Evolutionary conservation across 2,329 filamentous ascomycete genomes (phyloP), one percentile per base, ranked within the genome.

Genomic region (Amauroascus verrucosus): DNA sequence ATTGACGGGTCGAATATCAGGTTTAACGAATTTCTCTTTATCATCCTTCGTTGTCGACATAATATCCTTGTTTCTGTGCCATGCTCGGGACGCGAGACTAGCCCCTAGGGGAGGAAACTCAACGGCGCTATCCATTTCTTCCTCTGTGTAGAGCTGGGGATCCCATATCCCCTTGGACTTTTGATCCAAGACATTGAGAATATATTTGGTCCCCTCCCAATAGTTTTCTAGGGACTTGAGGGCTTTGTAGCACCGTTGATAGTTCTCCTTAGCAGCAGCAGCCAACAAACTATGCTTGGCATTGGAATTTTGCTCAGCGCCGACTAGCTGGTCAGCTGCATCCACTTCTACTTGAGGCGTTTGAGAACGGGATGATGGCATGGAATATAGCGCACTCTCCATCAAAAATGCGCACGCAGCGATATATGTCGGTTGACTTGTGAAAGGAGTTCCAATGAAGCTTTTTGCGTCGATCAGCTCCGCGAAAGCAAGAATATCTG

Each of bases 351-450:
- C 58, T 0, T 75, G 71, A 1, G 79, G 80, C 0, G 78, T 81
- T 1, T 71, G 65, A 33, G 82, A 80, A 51, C 81, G 76, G 0
- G 84, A 86, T 26, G 83, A 75, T 54, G 83, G 76, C 2, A 77
- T 81, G 0, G 84, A 84, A 20, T 84, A 83, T 57, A 84, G 79
- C 2, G 81, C 83, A 3, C 86, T 88, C 64, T 95, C 88, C 71
- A 88, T 88, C 14, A 95, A 72, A 61, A 95, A 95, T 0, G 88
- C 88, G 63, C 88, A 94, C 0, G 88, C 88, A 0, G 88, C 88
- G 56, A 95, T 91, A 61, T 94, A 95, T 63, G 94, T 94, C 0
- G 88, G 88, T 67, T 95, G 88, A 46, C 85, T 88, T 0, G 87
- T 93, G 59, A 95, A 95, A 0, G 88, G 88, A 56, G 93, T 95